A percentile compares a stretch with the other conserved stretches of the same genome.
phyloP scores from a whole-genome alignment of 192 early-diverging fungal species.

The Dissophora ornata region DNA sequence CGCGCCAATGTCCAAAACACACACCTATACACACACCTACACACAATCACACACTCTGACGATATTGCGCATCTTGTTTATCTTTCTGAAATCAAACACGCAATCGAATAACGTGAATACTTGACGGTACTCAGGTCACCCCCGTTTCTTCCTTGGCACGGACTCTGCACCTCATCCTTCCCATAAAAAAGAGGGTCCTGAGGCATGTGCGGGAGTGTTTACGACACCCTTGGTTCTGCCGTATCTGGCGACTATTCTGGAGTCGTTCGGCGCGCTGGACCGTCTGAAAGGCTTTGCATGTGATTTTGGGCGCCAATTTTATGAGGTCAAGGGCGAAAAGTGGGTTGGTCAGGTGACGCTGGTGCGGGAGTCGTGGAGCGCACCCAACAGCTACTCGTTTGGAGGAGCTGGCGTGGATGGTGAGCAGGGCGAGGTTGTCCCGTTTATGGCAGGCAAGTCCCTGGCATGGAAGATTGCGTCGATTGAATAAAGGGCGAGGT shows the following conservation, averaged over 20 bases:
- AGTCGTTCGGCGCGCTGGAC: constrained; percentile 86
- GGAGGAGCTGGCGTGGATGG: constrained; percentile 58
- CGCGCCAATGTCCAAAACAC: too few species aligned
- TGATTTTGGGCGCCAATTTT: constrained; percentile 87
- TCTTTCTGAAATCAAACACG: too few species aligned
- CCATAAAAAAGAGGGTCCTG: constrained; percentile 83
- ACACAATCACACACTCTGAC: too few species aligned
- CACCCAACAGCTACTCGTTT: constrained; percentile 66
- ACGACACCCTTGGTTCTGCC: constrained; percentile 86
- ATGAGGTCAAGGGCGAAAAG: constrained; percentile 73
- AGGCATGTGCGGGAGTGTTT: constrained; percentile 91
- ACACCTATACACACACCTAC: too few species aligned
- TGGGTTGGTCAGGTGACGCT: constrained; percentile 58
- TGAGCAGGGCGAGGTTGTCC: constrained; percentile 74
- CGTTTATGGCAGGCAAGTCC: constrained; percentile 82
- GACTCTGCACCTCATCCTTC: constrained; percentile 97
- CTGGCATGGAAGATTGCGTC: constrained; percentile 72
- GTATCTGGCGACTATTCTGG: constrained; percentile 91
- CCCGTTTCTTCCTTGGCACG: constrained; percentile 96
- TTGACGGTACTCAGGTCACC: constrained; percentile 77
- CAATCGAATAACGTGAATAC: too few species aligned
- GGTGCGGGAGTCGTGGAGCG: constrained; percentile 51
- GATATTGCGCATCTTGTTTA: too few species aligned
- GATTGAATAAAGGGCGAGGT: constrained; percentile 31
- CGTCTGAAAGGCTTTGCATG: constrained; percentile 85